Percentiles rank a stretch among this genome's conserved stretches.
These are phyloP conservation scores for Aspergillus asperescens DNA, from an alignment of 495 filamentous ascomycete genomes.

Conservation along the genomic window DNA sequence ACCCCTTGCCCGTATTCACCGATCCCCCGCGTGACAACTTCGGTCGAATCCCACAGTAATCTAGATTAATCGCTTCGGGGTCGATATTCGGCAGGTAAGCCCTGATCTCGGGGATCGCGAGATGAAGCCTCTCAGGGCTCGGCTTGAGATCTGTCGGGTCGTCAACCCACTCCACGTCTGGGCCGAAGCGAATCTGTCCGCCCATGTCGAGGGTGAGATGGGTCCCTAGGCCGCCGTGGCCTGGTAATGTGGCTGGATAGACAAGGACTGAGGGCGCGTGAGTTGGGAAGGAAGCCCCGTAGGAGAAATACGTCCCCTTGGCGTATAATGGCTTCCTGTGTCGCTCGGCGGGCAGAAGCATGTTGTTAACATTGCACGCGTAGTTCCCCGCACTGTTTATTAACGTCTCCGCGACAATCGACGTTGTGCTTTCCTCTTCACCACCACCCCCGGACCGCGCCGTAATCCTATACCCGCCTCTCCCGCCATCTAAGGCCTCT, in stretches of 20 bases:
- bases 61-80: conserved; percentile 59
- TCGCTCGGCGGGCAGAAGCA: conserved; percentile 59
- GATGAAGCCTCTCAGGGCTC: conserved; percentile 51
- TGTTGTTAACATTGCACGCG: conserved; percentile 73
- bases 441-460: conserved; percentile 36
- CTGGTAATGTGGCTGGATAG: conserved; percentile 79
- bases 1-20: conserved; percentile 55
- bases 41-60: conserved; percentile 88
- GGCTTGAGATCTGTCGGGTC: conserved; percentile 53
- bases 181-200: conserved; percentile 84
- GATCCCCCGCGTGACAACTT: conserved; percentile 63
- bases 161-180: conserved; percentile 90
- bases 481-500: conserved; percentile 43
- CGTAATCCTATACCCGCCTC: conserved; percentile 53
- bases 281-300: conserved; percentile 54
- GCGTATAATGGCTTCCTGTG: conserved; percentile 69
- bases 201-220: conserved; percentile 89
- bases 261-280: conserved; percentile 63
- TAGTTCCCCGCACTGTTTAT: conserved; percentile 83
- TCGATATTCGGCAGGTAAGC: conserved; percentile 73
- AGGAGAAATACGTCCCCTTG: conserved; percentile 94
- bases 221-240: conserved; percentile 80
- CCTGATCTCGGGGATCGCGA: conserved; percentile 67
- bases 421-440: conserved; percentile 24
- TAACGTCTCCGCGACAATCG: conserved; percentile 66